Evolutionary conservation across 1,284 basidiomycete genomes (phyloP).

Genomic region (Inonotus hispidus): DNA sequence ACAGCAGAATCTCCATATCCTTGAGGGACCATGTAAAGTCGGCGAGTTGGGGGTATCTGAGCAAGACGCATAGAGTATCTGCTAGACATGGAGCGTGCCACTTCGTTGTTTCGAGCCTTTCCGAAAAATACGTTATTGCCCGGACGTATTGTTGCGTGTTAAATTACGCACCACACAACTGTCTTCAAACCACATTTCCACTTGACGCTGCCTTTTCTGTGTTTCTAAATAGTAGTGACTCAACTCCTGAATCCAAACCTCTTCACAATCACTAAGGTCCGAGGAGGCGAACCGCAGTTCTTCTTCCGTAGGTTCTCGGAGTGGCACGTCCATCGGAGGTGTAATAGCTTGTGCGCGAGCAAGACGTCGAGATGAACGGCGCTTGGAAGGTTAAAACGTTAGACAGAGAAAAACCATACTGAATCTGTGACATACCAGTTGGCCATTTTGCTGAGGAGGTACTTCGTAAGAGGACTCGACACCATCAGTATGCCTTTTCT

Average conservation of each 20-base stretch:
- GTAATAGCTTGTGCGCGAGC: conserved; percentile 34
- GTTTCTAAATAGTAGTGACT: conserved; percentile 64
- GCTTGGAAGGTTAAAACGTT: neutral
- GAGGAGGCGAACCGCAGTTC: conserved; percentile 51
- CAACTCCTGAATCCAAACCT: conserved; percentile 66
- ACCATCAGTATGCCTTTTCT: conserved; percentile 52
- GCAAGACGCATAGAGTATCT: conserved; percentile 61
- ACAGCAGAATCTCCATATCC: conserved; percentile 27
- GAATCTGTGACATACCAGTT: conserved; percentile 32
- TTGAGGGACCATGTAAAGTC: conserved; percentile 29
- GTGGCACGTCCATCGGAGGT: conserved; percentile 28
- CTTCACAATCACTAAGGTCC: conserved; percentile 72
- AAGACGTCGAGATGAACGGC: conserved; percentile 23
- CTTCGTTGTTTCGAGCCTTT: conserved; percentile 61
- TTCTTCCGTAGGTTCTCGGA: conserved; percentile 39
- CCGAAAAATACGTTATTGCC: neutral
- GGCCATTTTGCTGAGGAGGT: conserved; percentile 16
- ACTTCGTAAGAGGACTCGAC: conserved; percentile 37
- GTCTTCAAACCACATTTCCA: conserved; percentile 65
- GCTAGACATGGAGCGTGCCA: conserved; percentile 56
- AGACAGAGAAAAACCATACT: neutral
- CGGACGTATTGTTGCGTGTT: conserved; percentile 5
- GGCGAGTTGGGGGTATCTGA: conserved; percentile 47
- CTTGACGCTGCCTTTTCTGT: conserved; percentile 61
- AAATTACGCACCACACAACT: conserved; percentile 47